Conservation (phyloP, 1,139 yeast species). For the Yamadazyma taylorii region DNA sequence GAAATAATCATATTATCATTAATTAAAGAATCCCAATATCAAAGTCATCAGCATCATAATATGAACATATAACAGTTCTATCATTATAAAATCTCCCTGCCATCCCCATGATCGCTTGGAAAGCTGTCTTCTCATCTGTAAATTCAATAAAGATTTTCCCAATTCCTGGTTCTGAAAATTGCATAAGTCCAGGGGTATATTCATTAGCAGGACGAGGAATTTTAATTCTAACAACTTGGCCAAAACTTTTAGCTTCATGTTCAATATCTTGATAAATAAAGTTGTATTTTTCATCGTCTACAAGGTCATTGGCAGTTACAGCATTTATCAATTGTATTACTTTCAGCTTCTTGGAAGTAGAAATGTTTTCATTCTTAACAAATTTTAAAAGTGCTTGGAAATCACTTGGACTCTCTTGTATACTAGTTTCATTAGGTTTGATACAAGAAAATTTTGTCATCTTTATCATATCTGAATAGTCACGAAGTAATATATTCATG, state of each 20-base stretch:
- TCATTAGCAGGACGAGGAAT: constrained; percentile 69
- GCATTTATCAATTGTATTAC: constrained; percentile 69
- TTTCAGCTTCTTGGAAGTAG: constrained; percentile 42
- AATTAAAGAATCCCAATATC: constrained; percentile 25
- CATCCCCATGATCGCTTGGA: constrained; percentile 57
- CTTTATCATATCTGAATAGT: constrained; percentile 7
- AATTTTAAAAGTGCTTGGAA: constrained; percentile 30
- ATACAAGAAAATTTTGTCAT: constrained; percentile 31
- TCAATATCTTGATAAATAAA: constrained; percentile 55
- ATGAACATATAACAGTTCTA: constrained; percentile 68
- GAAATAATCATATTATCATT: not conserved
- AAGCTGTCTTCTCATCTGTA: constrained; percentile 50
- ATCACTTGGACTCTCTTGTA: constrained; percentile 39
- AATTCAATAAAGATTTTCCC: constrained; percentile 77
- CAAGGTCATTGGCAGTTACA: constrained; percentile 63
- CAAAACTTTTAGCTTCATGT: constrained; percentile 52
- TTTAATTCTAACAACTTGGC: constrained; percentile 52
- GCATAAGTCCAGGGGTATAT: constrained; percentile 42
- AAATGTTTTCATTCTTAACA: constrained; percentile 35
- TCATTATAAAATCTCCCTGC: constrained; percentile 72
- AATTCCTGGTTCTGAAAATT: constrained; percentile 55
- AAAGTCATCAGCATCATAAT: constrained; percentile 59
- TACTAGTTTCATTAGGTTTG: constrained; percentile 27
- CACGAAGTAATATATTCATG: not conserved
- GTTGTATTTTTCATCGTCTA: constrained; percentile 48